A percentile compares a stretch with the other conserved stretches of the same genome.
Conservation (phyloP, 179 eudicot species). For the Beta corolliflora region DNA sequence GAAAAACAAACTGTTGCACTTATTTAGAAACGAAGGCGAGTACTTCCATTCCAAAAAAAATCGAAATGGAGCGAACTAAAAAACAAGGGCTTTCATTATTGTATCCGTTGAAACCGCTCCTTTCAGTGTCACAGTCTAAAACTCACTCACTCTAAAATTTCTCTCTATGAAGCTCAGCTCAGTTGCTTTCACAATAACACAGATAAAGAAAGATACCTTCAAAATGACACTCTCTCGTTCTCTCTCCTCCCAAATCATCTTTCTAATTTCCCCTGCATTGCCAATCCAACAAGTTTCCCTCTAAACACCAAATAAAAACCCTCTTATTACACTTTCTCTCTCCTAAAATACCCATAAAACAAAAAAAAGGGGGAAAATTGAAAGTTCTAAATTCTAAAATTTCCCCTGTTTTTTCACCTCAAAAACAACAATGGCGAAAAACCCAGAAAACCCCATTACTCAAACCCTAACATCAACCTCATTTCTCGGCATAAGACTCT, state of each 20-base stretch:
- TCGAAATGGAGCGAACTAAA: background rate
- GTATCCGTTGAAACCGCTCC: conserved; percentile 41
- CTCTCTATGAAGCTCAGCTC: conserved; percentile 9
- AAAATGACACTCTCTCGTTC: background rate
- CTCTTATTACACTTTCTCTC: background rate
- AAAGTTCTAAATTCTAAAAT: no score
- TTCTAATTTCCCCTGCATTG: background rate
- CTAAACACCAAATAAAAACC: background rate
- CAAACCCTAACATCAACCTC: conserved; percentile 45
- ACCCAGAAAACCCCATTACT: conserved; percentile 17
- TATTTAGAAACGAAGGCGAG: no score
- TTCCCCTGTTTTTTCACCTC: background rate
- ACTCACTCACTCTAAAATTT: background rate
- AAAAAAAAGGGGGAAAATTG: no score
- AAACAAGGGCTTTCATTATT: conserved; percentile 12
- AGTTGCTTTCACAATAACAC: conserved; percentile 10
- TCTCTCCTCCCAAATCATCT: background rate
- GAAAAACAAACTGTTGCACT: no score
- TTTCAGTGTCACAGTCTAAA: conserved; percentile 13
- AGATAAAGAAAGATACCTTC: background rate
- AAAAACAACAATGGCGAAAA: conserved; percentile 18
- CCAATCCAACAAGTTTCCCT: conserved; percentile 13
- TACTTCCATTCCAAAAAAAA: no score
- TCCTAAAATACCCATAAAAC: background rate
- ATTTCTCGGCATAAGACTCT: conserved; percentile 62